Conservation (phyloP, 441 rosid species). For the Erodium trifolium region DNA sequence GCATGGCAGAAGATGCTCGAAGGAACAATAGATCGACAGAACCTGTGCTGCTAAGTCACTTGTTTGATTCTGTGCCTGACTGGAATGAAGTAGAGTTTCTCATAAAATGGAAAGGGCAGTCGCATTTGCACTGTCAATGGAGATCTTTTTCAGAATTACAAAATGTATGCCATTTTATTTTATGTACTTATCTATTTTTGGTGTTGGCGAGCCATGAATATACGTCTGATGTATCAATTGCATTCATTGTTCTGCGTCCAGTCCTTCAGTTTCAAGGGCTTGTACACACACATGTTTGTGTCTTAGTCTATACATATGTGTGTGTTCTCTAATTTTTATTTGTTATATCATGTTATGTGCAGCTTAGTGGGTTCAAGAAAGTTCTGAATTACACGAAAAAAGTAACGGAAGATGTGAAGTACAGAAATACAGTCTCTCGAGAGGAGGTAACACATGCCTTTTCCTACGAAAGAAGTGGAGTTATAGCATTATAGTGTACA, state of each 20-base stretch:
- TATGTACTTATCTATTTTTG: constrained; percentile 8
- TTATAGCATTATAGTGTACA: not conserved
- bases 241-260: not conserved
- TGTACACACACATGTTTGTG: not conserved
- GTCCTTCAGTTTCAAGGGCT: not conserved
- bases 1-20: constrained; percentile 66
- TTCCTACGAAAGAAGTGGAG: not conserved
- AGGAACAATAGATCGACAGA: constrained; percentile 51
- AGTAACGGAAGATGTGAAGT: constrained; percentile 73
- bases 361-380: constrained; percentile 98
- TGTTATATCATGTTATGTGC: constrained; percentile 26
- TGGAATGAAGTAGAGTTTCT: constrained; percentile 89
- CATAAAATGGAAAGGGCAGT: constrained; percentile 99
- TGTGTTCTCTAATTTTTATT: not conserved
- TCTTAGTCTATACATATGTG: not conserved
- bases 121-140: constrained; percentile 99
- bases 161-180: constrained; percentile 48
- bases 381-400: constrained; percentile 94
- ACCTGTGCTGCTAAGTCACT: constrained; percentile 63
- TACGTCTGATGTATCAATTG: not conserved
- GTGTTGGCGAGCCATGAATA: constrained; percentile 9
- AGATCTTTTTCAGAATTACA: constrained; percentile 74
- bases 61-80: constrained; percentile 73
- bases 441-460: constrained; percentile 68
- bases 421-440: constrained; percentile 66